Conservation (phyloP, 1,284 basidiomycete species). For the Fomes fomentarius region DNA sequence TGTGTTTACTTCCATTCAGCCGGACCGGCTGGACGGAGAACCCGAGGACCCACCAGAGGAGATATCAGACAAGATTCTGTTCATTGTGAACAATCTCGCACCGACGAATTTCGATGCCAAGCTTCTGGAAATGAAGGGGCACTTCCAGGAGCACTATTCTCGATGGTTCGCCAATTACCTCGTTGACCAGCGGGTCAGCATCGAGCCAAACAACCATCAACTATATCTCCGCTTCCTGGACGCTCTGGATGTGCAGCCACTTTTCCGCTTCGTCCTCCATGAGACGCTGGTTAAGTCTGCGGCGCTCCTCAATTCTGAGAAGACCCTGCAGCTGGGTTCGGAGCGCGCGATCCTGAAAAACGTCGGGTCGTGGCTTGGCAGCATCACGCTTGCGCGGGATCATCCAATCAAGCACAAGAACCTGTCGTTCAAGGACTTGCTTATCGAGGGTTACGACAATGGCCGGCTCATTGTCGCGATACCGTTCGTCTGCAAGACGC, state of each 20-base stretch:
- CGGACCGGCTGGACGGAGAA: slow-evolving; percentile 64
- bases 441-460: slow-evolving; percentile 94
- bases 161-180: slow-evolving; percentile 99
- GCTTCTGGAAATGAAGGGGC: slow-evolving; percentile 78
- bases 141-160: slow-evolving; percentile 82
- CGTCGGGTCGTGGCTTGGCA: slow-evolving; percentile 93
- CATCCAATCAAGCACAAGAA: slow-evolving; percentile 94
- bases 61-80: slow-evolving; percentile 92
- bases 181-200: slow-evolving; percentile 93
- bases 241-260: slow-evolving; percentile 65
- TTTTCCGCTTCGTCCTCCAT: slow-evolving; percentile 84
- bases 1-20: slow-evolving; percentile 75
- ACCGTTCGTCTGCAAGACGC: slow-evolving; percentile 97
- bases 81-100: slow-evolving; percentile 98
- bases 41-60: slow-evolving; percentile 82
- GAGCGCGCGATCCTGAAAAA: slow-evolving; percentile 94
- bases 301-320: slow-evolving; percentile 88
- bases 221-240: slow-evolving; percentile 96
- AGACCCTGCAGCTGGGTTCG: slow-evolving; percentile 82
- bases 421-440: slow-evolving; percentile 94
- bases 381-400: slow-evolving; percentile 90
- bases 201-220: slow-evolving; percentile 96
- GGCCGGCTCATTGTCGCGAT: slow-evolving; percentile 94
- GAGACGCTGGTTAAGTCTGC: slow-evolving; percentile 93
- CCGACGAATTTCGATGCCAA: slow-evolving; percentile 93